Evolutionary conservation across 2,329 filamentous ascomycete genomes (phyloP).

Genomic region (Thermomyces lanuginosus): DNA sequence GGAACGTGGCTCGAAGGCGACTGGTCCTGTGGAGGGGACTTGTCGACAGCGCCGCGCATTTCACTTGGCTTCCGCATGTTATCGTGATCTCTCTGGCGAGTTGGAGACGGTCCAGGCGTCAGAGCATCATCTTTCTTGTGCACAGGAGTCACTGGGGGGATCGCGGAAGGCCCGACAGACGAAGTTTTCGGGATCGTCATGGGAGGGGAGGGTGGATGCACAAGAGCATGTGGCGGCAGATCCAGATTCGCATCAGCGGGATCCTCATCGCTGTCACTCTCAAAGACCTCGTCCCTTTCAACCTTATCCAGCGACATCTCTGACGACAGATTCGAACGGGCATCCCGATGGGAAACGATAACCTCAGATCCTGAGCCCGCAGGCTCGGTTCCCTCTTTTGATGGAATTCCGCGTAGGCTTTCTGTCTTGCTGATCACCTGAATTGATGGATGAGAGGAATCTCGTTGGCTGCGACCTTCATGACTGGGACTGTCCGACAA

Average conservation of each 20-base stretch:
- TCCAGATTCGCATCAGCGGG: slow-evolving; percentile 22
- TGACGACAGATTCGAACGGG: slow-evolving; percentile 37
- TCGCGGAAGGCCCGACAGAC: slow-evolving; percentile 18
- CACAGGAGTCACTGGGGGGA: slow-evolving; percentile 16
- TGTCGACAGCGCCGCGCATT: slow-evolving; percentile 7
- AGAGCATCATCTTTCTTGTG: slow-evolving; percentile 23
- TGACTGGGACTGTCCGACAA: no score
- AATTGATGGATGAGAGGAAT: slow-evolving; percentile 33
- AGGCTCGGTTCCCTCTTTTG: no score
- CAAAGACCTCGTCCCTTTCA: slow-evolving; percentile 21
- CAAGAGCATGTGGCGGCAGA: slow-evolving; percentile 29
- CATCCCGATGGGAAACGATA: slow-evolving; percentile 19
- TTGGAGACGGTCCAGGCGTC: slow-evolving; percentile 30
- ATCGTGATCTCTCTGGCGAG: slow-evolving; percentile 9
- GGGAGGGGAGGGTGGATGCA: slow-evolving; percentile 31
- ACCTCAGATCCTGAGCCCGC: no score
- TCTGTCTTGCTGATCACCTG: slow-evolving; percentile 36
- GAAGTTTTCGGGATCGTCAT: slow-evolving; percentile 26
- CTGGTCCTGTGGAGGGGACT: slow-evolving; percentile 5
- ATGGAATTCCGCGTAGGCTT: slow-evolving; percentile 32
- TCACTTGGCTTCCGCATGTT: slow-evolving; percentile 18
- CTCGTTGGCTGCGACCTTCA: slow-evolving; percentile 14
- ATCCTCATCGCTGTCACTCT: slow-evolving; percentile 16
- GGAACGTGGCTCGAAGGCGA: slow-evolving; percentile 42
- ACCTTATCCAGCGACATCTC: slow-evolving; percentile 37